A percentile compares a stretch with the other conserved stretches of the same genome.
phyloP scores from a whole-genome alignment of 257 asterid genomes.

The Penstemon eatonii region DNA sequence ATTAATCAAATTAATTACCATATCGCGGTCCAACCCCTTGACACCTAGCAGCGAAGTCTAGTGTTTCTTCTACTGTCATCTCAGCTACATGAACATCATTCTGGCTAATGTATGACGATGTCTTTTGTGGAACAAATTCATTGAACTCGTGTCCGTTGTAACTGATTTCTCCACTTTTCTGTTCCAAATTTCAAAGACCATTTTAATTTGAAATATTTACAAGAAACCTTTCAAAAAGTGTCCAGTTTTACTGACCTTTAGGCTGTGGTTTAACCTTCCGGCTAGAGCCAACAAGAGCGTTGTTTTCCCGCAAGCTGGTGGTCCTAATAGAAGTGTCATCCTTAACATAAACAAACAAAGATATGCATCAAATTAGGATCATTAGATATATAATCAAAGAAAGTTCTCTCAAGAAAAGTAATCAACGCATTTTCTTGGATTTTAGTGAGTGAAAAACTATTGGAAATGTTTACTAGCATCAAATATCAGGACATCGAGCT shows the following conservation, averaged over 20 bases:
- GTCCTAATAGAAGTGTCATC: slow-evolving; percentile 70
- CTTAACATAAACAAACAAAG: slow-evolving; percentile 28
- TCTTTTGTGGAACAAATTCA: slow-evolving; percentile 62
- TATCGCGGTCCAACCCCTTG: slow-evolving; percentile 65
- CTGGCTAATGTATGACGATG: slow-evolving; percentile 70
- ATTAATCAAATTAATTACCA: slow-evolving; percentile 34
- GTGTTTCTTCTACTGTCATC: slow-evolving; percentile 72
- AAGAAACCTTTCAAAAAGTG: no score
- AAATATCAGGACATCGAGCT: no score
- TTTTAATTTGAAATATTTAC: not conserved
- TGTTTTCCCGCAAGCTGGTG: slow-evolving; percentile 74
- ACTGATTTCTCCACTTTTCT: slow-evolving; percentile 58
- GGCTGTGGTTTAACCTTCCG: slow-evolving; percentile 48
- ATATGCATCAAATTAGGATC: not conserved
- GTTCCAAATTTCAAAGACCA: slow-evolving; percentile 9
- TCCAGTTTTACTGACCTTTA: slow-evolving; percentile 40
- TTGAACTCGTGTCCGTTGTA: slow-evolving; percentile 57
- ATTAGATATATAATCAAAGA: no score
- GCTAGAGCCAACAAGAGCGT: slow-evolving; percentile 62
- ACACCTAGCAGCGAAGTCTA: slow-evolving; percentile 70
- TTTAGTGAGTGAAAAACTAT: no score
- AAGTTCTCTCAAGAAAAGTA: no score
- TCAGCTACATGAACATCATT: slow-evolving; percentile 66
- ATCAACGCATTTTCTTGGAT: no score
- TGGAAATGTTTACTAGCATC: no score